Percentiles rank a stretch among this genome's conserved stretches.
These are phyloP conservation scores for Chaetothyriales sp. DNA, from an alignment of 2,329 filamentous ascomycete species.

Conservation along the genomic window DNA sequence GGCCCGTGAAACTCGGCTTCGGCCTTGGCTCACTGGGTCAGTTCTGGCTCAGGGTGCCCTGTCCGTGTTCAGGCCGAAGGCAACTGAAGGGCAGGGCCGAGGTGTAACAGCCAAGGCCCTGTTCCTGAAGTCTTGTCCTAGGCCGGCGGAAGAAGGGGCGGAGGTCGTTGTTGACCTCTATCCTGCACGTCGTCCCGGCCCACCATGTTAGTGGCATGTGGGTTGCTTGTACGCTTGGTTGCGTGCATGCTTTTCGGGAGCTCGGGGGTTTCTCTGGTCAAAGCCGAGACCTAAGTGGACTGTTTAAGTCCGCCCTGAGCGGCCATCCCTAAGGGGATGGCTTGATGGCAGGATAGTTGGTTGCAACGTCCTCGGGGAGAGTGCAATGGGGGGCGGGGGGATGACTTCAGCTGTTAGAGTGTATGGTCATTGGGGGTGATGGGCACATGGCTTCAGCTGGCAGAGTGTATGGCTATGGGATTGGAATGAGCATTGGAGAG, in stretches of 20 bases:
- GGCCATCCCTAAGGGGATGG: not conserved
- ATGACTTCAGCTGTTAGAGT: too few species aligned
- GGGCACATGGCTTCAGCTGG: not conserved
- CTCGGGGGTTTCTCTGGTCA: not conserved
- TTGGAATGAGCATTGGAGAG: too few species aligned
- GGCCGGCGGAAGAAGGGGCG: not conserved
- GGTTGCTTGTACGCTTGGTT: not conserved
- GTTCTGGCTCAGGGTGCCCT: not conserved
- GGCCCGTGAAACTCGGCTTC: not conserved
- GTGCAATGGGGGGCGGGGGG: too few species aligned
- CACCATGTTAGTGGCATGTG: not conserved
- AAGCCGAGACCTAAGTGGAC: not conserved
- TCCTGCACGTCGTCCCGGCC: not conserved
- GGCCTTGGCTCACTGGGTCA: not conserved
- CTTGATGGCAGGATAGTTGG: not conserved
- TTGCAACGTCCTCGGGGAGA: not conserved
- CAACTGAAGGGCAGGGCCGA: not conserved
- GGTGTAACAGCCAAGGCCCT: not conserved
- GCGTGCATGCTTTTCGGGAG: not conserved
- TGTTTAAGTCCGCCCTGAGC: not conserved
- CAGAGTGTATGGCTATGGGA: not conserved
- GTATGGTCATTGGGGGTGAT: not conserved
- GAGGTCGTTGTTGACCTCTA: not conserved
- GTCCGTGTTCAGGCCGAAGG: not conserved
- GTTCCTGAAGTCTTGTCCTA: not conserved